phyloP scores from a whole-genome alignment of 768 basidiomycete species.

The Xanthoconium stramineum region DNA sequence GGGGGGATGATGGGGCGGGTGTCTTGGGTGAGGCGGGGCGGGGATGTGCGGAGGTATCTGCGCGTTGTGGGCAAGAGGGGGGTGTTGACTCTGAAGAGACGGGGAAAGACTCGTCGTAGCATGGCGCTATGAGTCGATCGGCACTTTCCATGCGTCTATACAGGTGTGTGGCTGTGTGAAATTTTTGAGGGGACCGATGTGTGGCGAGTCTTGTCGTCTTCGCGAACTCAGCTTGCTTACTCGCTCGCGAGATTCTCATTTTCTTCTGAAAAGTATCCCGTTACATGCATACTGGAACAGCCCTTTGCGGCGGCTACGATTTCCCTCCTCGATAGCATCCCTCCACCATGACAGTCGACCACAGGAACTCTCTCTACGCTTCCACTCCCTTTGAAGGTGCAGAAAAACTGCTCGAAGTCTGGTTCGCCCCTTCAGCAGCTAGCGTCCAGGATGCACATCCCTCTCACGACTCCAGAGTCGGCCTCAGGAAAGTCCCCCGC shows the following conservation, averaged over 20 bases:
- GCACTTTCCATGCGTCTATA: conserved; percentile 17
- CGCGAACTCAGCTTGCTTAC: conserved; percentile 18
- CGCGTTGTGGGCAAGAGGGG: conserved; percentile 50
- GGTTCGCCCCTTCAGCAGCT: conserved; percentile 84
- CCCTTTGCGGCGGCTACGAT: conserved; percentile 35
- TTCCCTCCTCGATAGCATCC: conserved; percentile 49
- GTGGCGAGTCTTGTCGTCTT: conserved; percentile 11
- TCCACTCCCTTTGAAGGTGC: conserved; percentile 83
- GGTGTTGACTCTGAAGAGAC: conserved; percentile 43
- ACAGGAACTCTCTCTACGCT: conserved; percentile 20
- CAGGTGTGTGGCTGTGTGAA: conserved; percentile 23
- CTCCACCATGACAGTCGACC: conserved; percentile 28
- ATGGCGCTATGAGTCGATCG: conserved; percentile 19
- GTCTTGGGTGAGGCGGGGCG: conserved; percentile 43
- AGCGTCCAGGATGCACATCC: conserved; percentile 47
- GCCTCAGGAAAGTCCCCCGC: conserved; percentile 74
- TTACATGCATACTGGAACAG: conserved; percentile 45
- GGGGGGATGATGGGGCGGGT: conserved; percentile 30
- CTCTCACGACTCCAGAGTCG: conserved; percentile 46
- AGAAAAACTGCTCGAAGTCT: conserved; percentile 94
- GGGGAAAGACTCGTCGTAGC: conserved; percentile 41
- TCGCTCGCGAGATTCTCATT: conserved; percentile 7
- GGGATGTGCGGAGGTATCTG: conserved; percentile 46
- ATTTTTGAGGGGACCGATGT: conserved; percentile 12
- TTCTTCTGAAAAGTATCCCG: conserved; percentile 18